Conservation (phyloP, 2,329 filamentous ascomycete genomes). For the Phialemonium atrogriseum region DNA sequence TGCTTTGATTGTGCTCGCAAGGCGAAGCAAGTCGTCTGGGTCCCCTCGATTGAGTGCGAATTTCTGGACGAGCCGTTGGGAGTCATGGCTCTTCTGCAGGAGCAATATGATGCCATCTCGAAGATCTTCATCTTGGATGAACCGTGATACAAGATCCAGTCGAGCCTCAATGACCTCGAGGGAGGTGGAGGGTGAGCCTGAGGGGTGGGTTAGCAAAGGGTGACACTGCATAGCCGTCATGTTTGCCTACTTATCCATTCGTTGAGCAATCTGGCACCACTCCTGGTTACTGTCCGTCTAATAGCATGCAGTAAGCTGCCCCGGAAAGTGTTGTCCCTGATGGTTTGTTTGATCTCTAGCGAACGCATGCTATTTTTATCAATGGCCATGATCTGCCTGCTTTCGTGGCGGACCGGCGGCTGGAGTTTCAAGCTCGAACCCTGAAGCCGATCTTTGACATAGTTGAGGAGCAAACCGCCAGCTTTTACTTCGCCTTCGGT, state of each 20-base stretch:
- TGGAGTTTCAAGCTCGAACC: slow-evolving; percentile 75
- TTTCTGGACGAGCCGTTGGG: slow-evolving; percentile 83
- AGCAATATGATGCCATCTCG: slow-evolving; percentile 62
- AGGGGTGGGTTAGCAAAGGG: slow-evolving; percentile 4
- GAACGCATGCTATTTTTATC: slow-evolving; percentile 87
- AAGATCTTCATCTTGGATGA: slow-evolving; percentile 58
- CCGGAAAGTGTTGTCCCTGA: slow-evolving; percentile 67
- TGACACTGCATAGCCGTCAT: too few species aligned
- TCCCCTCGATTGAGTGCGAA: slow-evolving; percentile 91
- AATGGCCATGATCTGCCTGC: slow-evolving; percentile 75
- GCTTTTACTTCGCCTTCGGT: slow-evolving; percentile 63
- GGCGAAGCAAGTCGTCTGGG: slow-evolving; percentile 76
- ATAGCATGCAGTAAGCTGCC: slow-evolving; percentile 89
- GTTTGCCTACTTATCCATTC: slow-evolving; percentile 62
- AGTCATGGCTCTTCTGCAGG: slow-evolving; percentile 71
- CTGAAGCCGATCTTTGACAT: slow-evolving; percentile 71
- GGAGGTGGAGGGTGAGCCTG: slow-evolving; percentile 73
- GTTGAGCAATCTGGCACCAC: slow-evolving; percentile 74
- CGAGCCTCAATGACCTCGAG: slow-evolving; percentile 68
- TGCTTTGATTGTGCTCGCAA: slow-evolving; percentile 72
- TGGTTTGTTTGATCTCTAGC: slow-evolving; percentile 80
- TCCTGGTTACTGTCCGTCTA: slow-evolving; percentile 81
- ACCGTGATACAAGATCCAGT: slow-evolving; percentile 71
- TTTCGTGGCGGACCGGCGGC: slow-evolving; percentile 66
- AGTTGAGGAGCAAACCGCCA: slow-evolving; percentile 73